phyloP scores from a whole-genome alignment of 495 filamentous ascomycete genomes.

The Endocarpon pusillum region DNA sequence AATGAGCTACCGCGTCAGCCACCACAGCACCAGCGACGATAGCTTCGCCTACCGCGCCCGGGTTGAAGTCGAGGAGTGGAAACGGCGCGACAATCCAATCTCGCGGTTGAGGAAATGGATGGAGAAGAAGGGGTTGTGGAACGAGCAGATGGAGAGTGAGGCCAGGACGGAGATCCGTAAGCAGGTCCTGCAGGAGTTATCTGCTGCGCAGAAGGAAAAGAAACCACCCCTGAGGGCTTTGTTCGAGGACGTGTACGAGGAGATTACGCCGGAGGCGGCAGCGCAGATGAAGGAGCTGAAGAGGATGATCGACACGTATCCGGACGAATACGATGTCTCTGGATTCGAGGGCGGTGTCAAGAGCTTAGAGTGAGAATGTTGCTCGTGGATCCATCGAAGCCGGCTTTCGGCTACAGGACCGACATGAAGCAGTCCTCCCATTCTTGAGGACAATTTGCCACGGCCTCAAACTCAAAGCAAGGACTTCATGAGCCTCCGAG shows the following conservation, averaged over 20 bases:
- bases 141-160: slow-evolving; percentile 66
- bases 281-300: slow-evolving; percentile 66
- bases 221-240: slow-evolving; percentile 62
- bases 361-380: slow-evolving; percentile 30
- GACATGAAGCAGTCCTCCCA: no score
- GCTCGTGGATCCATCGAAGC: no score
- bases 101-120: slow-evolving; percentile 83
- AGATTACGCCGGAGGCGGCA: slow-evolving; percentile 63
- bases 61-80: slow-evolving; percentile 97
- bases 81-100: slow-evolving; percentile 86
- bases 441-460: no score
- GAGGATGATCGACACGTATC: slow-evolving; percentile 66
- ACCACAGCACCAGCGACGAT: slow-evolving; percentile 97
- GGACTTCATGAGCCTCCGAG: no score
- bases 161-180: slow-evolving; percentile 47
- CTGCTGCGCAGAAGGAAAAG: slow-evolving; percentile 75
- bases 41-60: slow-evolving; percentile 88
- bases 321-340: slow-evolving; percentile 76
- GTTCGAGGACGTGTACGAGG: slow-evolving; percentile 79
- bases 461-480: no score
- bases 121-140: slow-evolving; percentile 64
- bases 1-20: slow-evolving; percentile 93
- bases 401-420: no score
- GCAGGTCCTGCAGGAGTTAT: slow-evolving; percentile 69
- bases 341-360: slow-evolving; percentile 62